Percentiles rank a stretch among this genome's conserved stretches.
phyloP scores from a whole-genome alignment of 306 rosid species.

The Luffa acutangula region DNA sequence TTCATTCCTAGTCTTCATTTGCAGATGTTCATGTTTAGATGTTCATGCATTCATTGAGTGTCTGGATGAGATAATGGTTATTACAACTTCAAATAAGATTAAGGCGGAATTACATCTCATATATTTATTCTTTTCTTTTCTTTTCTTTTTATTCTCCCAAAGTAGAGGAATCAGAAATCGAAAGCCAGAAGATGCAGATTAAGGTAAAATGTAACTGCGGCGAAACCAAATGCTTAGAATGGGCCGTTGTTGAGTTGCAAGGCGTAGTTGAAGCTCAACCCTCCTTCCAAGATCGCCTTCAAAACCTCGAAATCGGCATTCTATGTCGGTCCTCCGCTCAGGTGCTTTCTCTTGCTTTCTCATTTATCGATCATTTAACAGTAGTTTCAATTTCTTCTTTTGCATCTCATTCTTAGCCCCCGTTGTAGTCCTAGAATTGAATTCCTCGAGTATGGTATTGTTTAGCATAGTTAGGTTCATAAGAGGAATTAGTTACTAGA shows the following conservation, averaged over 20 bases:
- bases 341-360: conserved; percentile 19
- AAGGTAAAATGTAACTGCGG: conserved; percentile 53
- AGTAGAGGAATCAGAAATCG: neutral
- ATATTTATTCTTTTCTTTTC: neutral
- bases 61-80: neutral
- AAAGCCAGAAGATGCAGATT: conserved; percentile 42
- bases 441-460: neutral
- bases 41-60: too few species aligned
- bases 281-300: conserved; percentile 40
- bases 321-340: conserved; percentile 74
- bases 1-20: too few species aligned
- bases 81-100: neutral
- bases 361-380: neutral
- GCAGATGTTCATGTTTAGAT: too few species aligned
- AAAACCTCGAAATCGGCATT: conserved; percentile 49
- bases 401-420: neutral
- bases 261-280: conserved; percentile 61
- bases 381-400: neutral
- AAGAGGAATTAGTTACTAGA: neutral
- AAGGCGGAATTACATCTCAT: neutral
- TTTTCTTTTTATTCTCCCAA: neutral
- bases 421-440: neutral
- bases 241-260: conserved; percentile 74
- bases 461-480: neutral
- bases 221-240: conserved; percentile 51